Evolutionary conservation across 495 filamentous ascomycete species (phyloP), one percentile per base, ranked within the genome.

Genomic region (Astrothelium macrocarpum): DNA sequence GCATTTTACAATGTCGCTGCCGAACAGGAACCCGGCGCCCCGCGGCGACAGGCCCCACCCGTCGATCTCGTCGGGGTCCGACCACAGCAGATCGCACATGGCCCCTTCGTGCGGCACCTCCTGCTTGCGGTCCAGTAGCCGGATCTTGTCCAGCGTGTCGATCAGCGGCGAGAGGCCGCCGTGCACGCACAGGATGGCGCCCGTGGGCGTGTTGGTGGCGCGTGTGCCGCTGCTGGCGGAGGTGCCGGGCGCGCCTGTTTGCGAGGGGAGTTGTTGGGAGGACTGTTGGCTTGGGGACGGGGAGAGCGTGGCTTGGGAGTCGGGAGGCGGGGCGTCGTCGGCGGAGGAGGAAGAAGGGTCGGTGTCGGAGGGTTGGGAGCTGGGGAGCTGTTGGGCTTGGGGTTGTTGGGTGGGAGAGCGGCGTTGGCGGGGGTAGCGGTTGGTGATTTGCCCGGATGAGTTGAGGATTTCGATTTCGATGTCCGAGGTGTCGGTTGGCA

Each of bases 81-180:
- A 95, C 94, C 94, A 98, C 16, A 98, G 81, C 4, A 98, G 79
- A 77, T 98, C 94, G 74, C 94, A 98, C 94, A 98, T 98, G 67
- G 94, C 90, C 60, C 94, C 94, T 79, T 98, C 94, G 74, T 98
- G 94, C 0, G 94, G 94, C 2, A 98, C 94, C 75, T 98, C 94
- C 76, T 98, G 94, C 75, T 97, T 98, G 49, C 94, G 85, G 75
- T 98, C 94, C 29, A 98, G 82, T 18, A 97, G 79, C 29, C 95
- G 85, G 75, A 98, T 98, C 73, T 96, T 96, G 75, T 98, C 95
- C 60, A 98, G 89, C 18, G 81, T 90, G 72, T 97, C 95, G 68
- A 98, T 89, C 11, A 96, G 79, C 1, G 94, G 94, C 36, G 87
- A 91, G 32, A 98, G 79, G 2, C 94, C 94, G 53, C 94, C 94